Percentiles rank a stretch among this genome's conserved stretches.
Evolutionary conservation across 306 rosid species (phyloP).

Genomic region (Dalbergia oliveri): DNA sequence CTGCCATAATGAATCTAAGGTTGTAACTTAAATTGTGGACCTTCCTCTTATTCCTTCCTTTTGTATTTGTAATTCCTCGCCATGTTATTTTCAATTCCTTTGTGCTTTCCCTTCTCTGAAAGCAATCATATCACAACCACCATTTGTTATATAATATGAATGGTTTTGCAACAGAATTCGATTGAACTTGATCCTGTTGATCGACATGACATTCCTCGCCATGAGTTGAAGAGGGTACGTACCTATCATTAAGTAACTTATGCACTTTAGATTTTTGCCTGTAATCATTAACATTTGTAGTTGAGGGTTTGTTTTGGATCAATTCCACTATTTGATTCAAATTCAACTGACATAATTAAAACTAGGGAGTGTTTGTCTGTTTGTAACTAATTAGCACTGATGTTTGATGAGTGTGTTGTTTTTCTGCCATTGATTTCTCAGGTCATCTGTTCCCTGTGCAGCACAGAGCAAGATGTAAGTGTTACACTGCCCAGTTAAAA

Average conservation of each 20-base stretch:
- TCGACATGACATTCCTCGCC: constrained; percentile 84
- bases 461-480: constrained; percentile 83
- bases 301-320: neutral
- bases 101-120: neutral
- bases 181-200: constrained; percentile 60
- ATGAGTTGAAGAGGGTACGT: constrained; percentile 69
- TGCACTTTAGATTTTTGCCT: neutral
- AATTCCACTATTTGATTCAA: neutral
- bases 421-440: constrained; percentile 49
- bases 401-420: neutral
- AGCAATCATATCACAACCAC: neutral
- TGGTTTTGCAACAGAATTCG: constrained; percentile 60
- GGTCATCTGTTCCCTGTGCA: constrained; percentile 80
- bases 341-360: neutral
- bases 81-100: neutral
- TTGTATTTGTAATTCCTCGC: neutral
- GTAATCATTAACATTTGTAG: constrained; percentile 20
- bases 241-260: neutral
- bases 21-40: neutral
- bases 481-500: neutral
- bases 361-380: neutral
- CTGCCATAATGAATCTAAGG: constrained; percentile 55
- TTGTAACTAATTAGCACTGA: constrained; percentile 22
- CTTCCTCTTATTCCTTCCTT: neutral
- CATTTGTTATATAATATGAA: neutral